A percentile compares a stretch with the other conserved stretches of the same genome.
phyloP scores from a whole-genome alignment of 768 basidiomycete species.

The Zangia roseola region DNA sequence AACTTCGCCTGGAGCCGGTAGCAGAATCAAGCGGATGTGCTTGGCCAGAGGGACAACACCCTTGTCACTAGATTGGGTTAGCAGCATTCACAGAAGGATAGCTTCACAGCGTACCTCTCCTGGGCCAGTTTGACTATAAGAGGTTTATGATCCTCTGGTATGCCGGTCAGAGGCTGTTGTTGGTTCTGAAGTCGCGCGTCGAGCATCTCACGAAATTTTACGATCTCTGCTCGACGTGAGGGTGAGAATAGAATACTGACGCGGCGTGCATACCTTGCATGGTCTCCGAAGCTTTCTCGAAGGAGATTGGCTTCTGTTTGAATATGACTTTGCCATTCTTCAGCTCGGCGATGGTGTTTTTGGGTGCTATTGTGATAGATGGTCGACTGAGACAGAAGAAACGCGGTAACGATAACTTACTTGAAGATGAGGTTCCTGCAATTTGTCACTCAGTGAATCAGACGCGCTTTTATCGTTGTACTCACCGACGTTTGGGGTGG shows the following conservation, averaged over 20 bases:
- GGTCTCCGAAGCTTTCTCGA: constrained; percentile 80
- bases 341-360: constrained; percentile 53
- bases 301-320: constrained; percentile 70
- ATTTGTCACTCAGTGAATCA: background rate
- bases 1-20: constrained; percentile 63
- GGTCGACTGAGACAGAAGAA: background rate
- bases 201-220: constrained; percentile 73
- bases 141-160: constrained; percentile 70
- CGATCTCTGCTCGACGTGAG: constrained; percentile 52
- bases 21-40: constrained; percentile 64
- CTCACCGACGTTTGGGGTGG: constrained; percentile 18
- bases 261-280: constrained; percentile 59
- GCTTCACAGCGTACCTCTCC: constrained; percentile 62
- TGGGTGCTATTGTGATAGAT: constrained; percentile 36
- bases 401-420: constrained; percentile 13
- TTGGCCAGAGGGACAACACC: constrained; percentile 59
- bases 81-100: constrained; percentile 2
- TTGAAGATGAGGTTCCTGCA: constrained; percentile 12
- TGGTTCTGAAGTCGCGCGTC: constrained; percentile 49
- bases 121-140: constrained; percentile 81
- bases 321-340: constrained; percentile 77
- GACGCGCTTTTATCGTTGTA: constrained; percentile 4
- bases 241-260: background rate
- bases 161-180: constrained; percentile 48
- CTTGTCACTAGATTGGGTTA: constrained; percentile 60